Evolutionary conservation across 2,329 filamentous ascomycete genomes (phyloP).

Genomic region (Fusarium sp.): DNA sequence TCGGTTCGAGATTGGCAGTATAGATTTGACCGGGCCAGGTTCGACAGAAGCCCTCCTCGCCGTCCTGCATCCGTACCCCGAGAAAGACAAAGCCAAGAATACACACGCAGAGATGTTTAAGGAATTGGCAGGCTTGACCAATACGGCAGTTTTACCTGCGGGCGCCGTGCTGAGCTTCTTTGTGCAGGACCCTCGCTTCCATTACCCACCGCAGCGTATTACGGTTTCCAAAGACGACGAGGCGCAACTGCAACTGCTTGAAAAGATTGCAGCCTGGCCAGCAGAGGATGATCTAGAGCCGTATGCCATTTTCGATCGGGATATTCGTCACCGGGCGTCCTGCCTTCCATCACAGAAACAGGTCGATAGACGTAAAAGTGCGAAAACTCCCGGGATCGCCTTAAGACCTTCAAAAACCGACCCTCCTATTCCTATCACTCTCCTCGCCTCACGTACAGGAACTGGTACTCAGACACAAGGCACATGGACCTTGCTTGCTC

Average conservation of each 20-base stretch:
- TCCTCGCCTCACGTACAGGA: slow-evolving; percentile 70
- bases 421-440: slow-evolving; percentile 80
- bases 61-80: slow-evolving; percentile 68
- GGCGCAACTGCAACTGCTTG: slow-evolving; percentile 60
- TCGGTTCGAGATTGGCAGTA: slow-evolving; percentile 73
- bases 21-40: slow-evolving; percentile 72
- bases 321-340: slow-evolving; percentile 72
- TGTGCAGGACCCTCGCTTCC: slow-evolving; percentile 82
- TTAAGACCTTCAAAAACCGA: slow-evolving; percentile 71
- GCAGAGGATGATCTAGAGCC: slow-evolving; percentile 64
- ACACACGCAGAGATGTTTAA: slow-evolving; percentile 63
- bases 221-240: slow-evolving; percentile 56
- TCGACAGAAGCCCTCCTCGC: slow-evolving; percentile 82
- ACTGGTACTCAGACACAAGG: slow-evolving; percentile 67
- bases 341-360: slow-evolving; percentile 80
- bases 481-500: slow-evolving; percentile 85
- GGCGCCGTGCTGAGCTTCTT: slow-evolving; percentile 79
- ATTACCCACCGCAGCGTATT: slow-evolving; percentile 75
- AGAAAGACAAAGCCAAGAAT: slow-evolving; percentile 44
- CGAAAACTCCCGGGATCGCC: slow-evolving; percentile 70
- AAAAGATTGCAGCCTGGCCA: slow-evolving; percentile 75
- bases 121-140: slow-evolving; percentile 69
- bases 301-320: slow-evolving; percentile 75
- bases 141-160: slow-evolving; percentile 75
- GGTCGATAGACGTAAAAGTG: slow-evolving; percentile 80